Conservation (phyloP, 1,139 yeast species). For the Candida sp. region DNA sequence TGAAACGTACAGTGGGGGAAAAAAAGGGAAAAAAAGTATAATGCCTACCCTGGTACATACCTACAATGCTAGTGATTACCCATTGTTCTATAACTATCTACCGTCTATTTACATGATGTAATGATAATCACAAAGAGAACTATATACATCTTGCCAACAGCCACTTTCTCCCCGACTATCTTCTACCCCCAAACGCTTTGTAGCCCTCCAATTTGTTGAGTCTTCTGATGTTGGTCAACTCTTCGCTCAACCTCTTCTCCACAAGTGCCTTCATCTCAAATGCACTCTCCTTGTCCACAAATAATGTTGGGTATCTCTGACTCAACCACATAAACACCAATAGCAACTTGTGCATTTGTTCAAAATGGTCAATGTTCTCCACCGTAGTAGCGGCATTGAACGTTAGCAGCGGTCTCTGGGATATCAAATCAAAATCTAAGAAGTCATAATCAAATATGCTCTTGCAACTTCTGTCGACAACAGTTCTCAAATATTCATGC, state of each 20-base stretch:
- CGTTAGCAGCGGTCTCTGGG: slow-evolving; percentile 22
- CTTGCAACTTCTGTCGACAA: slow-evolving; percentile 40
- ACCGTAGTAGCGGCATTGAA: slow-evolving; percentile 28
- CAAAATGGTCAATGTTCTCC: slow-evolving; percentile 54
- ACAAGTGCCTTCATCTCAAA: slow-evolving; percentile 65
- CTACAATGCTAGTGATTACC: no score
- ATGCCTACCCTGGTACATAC: no score
- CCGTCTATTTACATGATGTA: no score
- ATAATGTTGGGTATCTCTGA: slow-evolving; percentile 83
- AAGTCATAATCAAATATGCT: slow-evolving; percentile 49
- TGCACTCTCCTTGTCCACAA: slow-evolving; percentile 80
- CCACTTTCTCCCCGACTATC: background rate
- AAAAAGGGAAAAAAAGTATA: no score
- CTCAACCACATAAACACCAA: slow-evolving; percentile 84
- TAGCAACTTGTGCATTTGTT: slow-evolving; percentile 70
- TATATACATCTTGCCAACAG: background rate
- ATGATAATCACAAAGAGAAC: background rate
- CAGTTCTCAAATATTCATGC: slow-evolving; percentile 37
- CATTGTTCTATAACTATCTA: no score
- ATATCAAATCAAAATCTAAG: slow-evolving; percentile 32
- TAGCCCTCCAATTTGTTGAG: slow-evolving; percentile 13
- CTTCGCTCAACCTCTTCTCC: slow-evolving; percentile 69
- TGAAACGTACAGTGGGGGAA: background rate
- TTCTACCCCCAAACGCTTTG: no score
- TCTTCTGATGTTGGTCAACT: slow-evolving; percentile 48